Base-by-base conservation (phyloP, 2,329 filamentous ascomycete genomes). In the Eutypella sp. region DNA sequence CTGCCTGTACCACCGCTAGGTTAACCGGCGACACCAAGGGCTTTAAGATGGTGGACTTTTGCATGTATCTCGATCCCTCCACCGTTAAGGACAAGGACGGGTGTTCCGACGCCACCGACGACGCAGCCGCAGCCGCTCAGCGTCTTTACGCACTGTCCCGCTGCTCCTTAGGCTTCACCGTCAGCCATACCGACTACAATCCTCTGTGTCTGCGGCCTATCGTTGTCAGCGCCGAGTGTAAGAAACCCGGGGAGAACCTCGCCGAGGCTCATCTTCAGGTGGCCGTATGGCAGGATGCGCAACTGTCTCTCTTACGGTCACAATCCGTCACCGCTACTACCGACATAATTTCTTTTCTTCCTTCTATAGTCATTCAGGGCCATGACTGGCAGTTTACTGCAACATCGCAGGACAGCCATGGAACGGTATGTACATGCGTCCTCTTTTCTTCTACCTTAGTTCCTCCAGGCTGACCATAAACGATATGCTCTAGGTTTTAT, bases 231-330 rank as follows among this genome's bases (percentile, higher is more conserved):
- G 47, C 53, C 34, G 48, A 50, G 55, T 53, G 51, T 47, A 53
- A 47, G 51, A 54, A 45, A 24, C 40, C 45, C 25, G 47, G 48
- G 39, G 54, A 51, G 29, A 42, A 44, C 20, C 45, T 41, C 22
- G 41, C 39, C 15, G 44, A 47, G 23, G 52, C 50, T 9, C 44
- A 49, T 13, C n/a, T 56, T n/a, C 48, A 53, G 36, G 38, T 57
- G 22, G 45, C 49, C 18, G 46, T 50, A 8, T 58, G 50, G 57
- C 52, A 55, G 40, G 48, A 47, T 9, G 55, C 54, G 13, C 55
- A 57, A 16, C 57, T 50, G 52, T 41, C 25, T 31, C 25, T 27
- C 8, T 23, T 41, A n/a, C 7, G 4, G 16, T n/a, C 25, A 18
- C 24, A 31, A 22, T 4, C 40, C 10, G n/a, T 3, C 15, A 33